Conservation (phyloP, 2,329 filamentous ascomycete species). For the Chrysosporium queenslandicum region DNA sequence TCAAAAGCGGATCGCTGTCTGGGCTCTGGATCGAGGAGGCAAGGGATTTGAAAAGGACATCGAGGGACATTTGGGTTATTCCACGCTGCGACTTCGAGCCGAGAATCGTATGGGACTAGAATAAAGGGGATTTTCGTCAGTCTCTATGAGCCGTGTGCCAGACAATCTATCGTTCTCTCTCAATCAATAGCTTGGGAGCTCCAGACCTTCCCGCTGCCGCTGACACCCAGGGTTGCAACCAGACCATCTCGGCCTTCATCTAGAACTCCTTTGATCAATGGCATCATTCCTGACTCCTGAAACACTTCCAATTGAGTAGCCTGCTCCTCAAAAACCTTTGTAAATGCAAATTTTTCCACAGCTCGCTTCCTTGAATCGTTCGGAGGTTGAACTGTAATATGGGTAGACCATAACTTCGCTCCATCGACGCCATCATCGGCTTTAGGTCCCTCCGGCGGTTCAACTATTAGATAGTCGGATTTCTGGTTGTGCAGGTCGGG, state of each 20-base stretch:
- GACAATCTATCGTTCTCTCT: neutral
- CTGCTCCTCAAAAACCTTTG: constrained; percentile 80
- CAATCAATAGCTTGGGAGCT: neutral
- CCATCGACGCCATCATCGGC: constrained; percentile 29
- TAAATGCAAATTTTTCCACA: constrained; percentile 90
- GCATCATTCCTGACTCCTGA: constrained; percentile 62
- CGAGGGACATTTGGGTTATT: constrained; percentile 81
- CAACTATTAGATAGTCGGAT: constrained; percentile 54
- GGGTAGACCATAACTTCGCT: constrained; percentile 44
- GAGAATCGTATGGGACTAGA: constrained; percentile 86
- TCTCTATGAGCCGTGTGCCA: neutral
- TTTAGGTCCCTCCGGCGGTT: constrained; percentile 39
- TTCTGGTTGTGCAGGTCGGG: constrained; percentile 26
- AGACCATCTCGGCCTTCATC: constrained; percentile 79
- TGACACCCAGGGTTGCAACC: constrained; percentile 84
- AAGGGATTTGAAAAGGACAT: constrained; percentile 78
- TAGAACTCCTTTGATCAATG: constrained; percentile 71
- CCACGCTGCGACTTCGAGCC: constrained; percentile 79
- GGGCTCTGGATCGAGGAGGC: constrained; percentile 59
- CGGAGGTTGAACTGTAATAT: constrained; percentile 69
- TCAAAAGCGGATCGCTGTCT: constrained; percentile 46
- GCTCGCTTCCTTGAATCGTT: constrained; percentile 74
- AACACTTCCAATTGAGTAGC: constrained; percentile 81
- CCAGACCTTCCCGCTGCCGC: constrained; percentile 87
- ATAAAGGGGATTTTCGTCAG: neutral